Base-by-base conservation (phyloP, 257 asterid species). In the Ballota nigra region DNA sequence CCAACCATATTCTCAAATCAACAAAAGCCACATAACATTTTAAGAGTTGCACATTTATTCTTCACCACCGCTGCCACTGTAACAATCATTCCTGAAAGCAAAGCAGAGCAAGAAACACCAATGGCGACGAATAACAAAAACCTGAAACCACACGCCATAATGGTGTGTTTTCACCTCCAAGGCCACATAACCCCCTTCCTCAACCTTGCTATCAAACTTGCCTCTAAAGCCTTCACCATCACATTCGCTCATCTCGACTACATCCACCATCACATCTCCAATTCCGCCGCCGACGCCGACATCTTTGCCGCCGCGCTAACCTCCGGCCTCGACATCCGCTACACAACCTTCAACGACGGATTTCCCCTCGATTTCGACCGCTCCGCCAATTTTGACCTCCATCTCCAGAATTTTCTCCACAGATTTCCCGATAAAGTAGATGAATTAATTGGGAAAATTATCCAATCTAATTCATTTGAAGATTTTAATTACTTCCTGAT, bases 101-200 rank as follows among this genome's bases (percentile, higher is more conserved):
- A n/a, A n/a, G n/a, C n/a, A n/a, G n/a, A n/a, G n/a, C n/a, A n/a
- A n/a, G n/a, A n/a, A n/a, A n/a, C 10, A 63, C 8, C 31, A 34
- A 29, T 10, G 11, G 64, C 62, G 77, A 68, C 61, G 28, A 67
- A 10, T 41, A 56, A 63, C 38, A 13, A 51, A 58, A 68, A 71
- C 33, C 71, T 26, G 43, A 83, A 76, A 28, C 83, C 94, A 34
- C 96, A 89, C 53, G 96, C 92, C 31, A 85, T 89, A 26, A 84
- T 89, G 95, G 76, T 87, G 11, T 75, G 87, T 0, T 76, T 82
- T 51, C 92, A 84, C 41, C 80, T 83, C 34, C 97, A 88, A 70
- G 97, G 97, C 65, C 95, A 90, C 78, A 81, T 90, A 34, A 86
- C 47, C 72, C 95, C 97, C 3, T 90, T 81, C 57, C 83, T 85